Conservation (phyloP, 83 land plant genomes). For the Picea abies region DNA sequence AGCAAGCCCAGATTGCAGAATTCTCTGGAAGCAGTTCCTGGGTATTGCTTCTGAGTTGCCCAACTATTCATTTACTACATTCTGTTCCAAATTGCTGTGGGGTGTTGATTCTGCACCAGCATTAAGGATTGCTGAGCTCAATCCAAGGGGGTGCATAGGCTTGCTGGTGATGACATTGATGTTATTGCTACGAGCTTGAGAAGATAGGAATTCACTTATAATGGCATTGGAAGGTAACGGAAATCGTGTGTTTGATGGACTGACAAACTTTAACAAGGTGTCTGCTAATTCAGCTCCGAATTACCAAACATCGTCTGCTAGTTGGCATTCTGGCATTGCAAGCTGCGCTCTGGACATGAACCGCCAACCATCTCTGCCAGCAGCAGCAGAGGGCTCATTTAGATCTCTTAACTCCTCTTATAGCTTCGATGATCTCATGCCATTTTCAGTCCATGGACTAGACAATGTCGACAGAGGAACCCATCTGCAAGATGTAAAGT, state of each 20-base stretch:
- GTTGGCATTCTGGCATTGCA: constrained; percentile 7
- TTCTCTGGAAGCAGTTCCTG: no score
- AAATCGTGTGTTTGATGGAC: constrained; percentile 9
- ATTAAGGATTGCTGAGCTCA: neutral
- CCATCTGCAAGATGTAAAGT: neutral
- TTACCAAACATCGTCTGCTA: constrained; percentile 7
- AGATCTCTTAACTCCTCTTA: neutral
- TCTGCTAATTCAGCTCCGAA: neutral
- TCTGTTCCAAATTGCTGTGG: neutral
- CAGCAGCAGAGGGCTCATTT: neutral
- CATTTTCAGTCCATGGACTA: constrained; percentile 6
- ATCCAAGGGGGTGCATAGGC: neutral
- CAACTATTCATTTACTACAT: neutral
- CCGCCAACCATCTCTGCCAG: neutral
- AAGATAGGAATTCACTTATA: neutral
- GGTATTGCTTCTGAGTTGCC: neutral
- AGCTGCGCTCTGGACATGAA: neutral
- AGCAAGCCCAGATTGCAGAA: no score
- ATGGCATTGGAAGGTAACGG: constrained; percentile 17
- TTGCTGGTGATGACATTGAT: neutral
- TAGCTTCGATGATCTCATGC: constrained; percentile 5
- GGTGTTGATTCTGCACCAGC: neutral
- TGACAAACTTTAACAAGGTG: neutral
- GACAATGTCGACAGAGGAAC: neutral
- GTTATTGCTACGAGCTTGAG: neutral